phyloP scores from a whole-genome alignment of 2,329 filamentous ascomycete genomes.

The Alternaria dauci region DNA sequence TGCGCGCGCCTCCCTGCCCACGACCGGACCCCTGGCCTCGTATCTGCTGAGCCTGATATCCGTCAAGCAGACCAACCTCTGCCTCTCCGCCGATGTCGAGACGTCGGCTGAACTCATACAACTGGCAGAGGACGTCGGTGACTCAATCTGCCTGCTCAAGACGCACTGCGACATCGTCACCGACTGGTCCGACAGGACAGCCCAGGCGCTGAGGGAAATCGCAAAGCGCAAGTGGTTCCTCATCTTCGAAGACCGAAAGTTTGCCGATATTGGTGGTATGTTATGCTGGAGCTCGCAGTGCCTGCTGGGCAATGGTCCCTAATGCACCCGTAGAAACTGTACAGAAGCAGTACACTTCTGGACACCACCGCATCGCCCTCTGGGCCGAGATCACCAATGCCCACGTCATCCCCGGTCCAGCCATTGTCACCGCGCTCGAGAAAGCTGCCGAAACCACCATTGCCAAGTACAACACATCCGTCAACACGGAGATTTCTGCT shows the following conservation, averaged over 20 bases:
- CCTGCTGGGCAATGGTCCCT: constrained; percentile 9
- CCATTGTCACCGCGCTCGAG: constrained; percentile 60
- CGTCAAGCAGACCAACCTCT: constrained; percentile 61
- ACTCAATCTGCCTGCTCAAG: constrained; percentile 68
- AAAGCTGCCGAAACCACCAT: constrained; percentile 59
- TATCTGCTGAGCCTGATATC: constrained; percentile 61
- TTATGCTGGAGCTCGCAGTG: constrained; percentile 12
- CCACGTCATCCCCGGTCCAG: constrained; percentile 62
- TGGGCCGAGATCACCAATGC: constrained; percentile 64
- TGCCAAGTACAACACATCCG: constrained; percentile 59
- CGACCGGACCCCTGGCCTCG: constrained; percentile 55
- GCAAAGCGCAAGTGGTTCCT: constrained; percentile 60
- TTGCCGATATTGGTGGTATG: constrained; percentile 65
- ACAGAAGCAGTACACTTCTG: constrained; percentile 63
- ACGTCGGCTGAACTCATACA: constrained; percentile 64
- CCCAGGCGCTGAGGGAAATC: constrained; percentile 58
- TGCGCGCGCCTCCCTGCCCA: constrained; percentile 55
- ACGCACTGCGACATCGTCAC: constrained; percentile 69
- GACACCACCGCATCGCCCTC: constrained; percentile 59
- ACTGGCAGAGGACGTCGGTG: constrained; percentile 66
- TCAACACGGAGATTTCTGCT: constrained; percentile 61
- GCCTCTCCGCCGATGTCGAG: constrained; percentile 66
- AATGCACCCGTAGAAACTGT: constrained; percentile 56
- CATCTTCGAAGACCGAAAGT: constrained; percentile 65
- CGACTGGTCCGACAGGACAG: constrained; percentile 67